Base-by-base conservation (phyloP, 768 basidiomycete genomes). In the Dacryopinax spathularia region DNA sequence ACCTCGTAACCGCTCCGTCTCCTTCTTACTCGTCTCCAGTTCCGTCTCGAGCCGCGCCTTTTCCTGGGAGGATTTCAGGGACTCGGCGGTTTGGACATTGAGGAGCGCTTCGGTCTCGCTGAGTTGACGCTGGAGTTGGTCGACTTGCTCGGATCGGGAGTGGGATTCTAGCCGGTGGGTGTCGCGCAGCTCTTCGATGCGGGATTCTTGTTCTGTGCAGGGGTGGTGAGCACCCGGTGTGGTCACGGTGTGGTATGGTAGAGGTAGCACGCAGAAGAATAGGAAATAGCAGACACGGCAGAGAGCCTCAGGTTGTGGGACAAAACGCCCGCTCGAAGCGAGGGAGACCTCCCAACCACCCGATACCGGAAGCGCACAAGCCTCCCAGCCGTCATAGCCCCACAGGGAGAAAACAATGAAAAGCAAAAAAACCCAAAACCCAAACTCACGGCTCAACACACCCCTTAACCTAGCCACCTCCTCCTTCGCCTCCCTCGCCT, bases 111-210 rank as follows among this genome's bases (percentile, higher is more conserved):
- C 89, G 2, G 84, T 79, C 69, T 90, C 87, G 16, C 75, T 74
- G 6, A 91, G 71, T 67, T 93, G 88, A 13, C 77, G 78, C 36
- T 80, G 82, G 36, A 96, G 77, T 36, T 80, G 80, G 66, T 86
- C 83, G 43, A 91, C 83, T 66, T 88, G 84, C 37, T 86, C 82
- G 2, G 81, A 83, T 66, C 88, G 88, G 15, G 91, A 93, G n/a
- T 80, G 73, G 13, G 82, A 83, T 74, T 95, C 92, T 9, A 89
- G 77, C 15, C 79, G 81, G 70, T 95, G 93, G 6, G 84, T 89
- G 66, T 92, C 89, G 34, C 84, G 84, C 0, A 97, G 76, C 71
- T 96, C 92, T 67, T 89, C 87, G 12, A 91, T 79, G 7, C 87
- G 87, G 61, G 84, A 84, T 63, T 90, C 90, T 75, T 95, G 91